Evolutionary conservation across 805 yeast species (phyloP).

Genomic region (Hagleromyces aurorensis): DNA sequence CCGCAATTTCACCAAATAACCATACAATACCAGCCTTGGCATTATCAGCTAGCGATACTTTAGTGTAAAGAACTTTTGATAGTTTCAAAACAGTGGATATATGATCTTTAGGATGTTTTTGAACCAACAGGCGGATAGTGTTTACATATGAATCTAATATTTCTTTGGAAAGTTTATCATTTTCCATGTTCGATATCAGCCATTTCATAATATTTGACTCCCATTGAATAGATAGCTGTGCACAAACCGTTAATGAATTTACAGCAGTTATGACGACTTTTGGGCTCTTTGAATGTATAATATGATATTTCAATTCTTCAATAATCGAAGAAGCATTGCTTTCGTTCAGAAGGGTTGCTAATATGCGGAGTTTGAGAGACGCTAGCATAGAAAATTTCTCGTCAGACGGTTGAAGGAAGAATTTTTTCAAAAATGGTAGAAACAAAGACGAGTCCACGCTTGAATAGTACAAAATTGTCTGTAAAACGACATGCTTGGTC

Average conservation of each 20-base stretch:
- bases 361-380: constrained; percentile 49
- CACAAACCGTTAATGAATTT: constrained; percentile 53
- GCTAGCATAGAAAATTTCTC: constrained; percentile 32
- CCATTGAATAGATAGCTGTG: constrained; percentile 42
- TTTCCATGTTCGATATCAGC: constrained; percentile 45
- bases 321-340: constrained; percentile 44
- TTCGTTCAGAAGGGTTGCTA: constrained; percentile 51
- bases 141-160: constrained; percentile 60
- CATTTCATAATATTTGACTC: constrained; percentile 51
- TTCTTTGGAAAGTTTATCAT: constrained; percentile 14
- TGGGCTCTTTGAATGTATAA: constrained; percentile 25
- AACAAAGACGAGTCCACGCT: constrained; percentile 29
- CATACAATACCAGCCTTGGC: constrained; percentile 84
- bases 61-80: constrained; percentile 28
- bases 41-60: constrained; percentile 27
- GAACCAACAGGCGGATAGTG: constrained; percentile 65
- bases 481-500: constrained; percentile 36
- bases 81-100: constrained; percentile 49
- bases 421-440: constrained; percentile 36
- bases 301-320: constrained; percentile 57
- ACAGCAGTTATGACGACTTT: constrained; percentile 41
- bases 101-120: constrained; percentile 48
- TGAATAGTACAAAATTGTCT: constrained; percentile 37
- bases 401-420: constrained; percentile 54
- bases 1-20: constrained; percentile 80